Percentiles rank a stretch among this genome's conserved stretches.
These are phyloP conservation scores for Schoenoplectus tabernaemontani DNA, from an alignment of 202 grass and related monocot genomes.

Conservation along the genomic window DNA sequence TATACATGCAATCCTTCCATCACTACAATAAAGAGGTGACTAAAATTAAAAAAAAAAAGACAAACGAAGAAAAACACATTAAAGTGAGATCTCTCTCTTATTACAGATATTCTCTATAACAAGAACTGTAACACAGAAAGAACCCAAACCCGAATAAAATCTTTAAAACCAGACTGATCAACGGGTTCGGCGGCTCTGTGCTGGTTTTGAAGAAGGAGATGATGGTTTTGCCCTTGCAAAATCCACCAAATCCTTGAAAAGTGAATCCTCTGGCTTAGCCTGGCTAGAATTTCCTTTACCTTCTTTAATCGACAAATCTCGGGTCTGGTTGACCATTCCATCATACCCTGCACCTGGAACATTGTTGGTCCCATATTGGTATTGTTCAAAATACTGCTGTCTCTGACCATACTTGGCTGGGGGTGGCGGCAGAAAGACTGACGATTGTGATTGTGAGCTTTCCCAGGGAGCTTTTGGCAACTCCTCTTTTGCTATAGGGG, in stretches of 20 bases:
- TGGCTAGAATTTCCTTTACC: slow-evolving; percentile 30
- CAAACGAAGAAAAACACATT: background rate
- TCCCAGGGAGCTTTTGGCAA: slow-evolving; percentile 68
- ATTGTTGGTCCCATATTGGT: slow-evolving; percentile 31
- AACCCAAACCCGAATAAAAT: background rate
- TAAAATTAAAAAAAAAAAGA: background rate
- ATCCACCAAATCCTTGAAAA: slow-evolving; percentile 97
- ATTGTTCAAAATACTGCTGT: slow-evolving; percentile 73
- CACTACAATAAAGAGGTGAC: slow-evolving; percentile 13
- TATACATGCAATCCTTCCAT: slow-evolving; percentile 24
- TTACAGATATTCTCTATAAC: slow-evolving; percentile 17
- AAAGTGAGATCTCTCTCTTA: slow-evolving; percentile 26
- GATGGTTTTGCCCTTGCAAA: slow-evolving; percentile 65
- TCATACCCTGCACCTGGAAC: slow-evolving; percentile 28
- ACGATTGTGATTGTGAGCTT: slow-evolving; percentile 21
- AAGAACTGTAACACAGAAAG: background rate
- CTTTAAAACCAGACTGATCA: slow-evolving; percentile 25
- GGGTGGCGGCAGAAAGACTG: slow-evolving; percentile 65
- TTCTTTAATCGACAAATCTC: slow-evolving; percentile 43
- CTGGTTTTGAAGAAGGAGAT: slow-evolving; percentile 47
- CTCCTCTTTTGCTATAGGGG: slow-evolving; percentile 20
- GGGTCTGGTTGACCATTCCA: slow-evolving; percentile 31
- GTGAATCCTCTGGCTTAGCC: slow-evolving; percentile 66
- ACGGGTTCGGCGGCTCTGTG: slow-evolving; percentile 71
- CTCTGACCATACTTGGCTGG: slow-evolving; percentile 79